A percentile compares a stretch with the other conserved stretches of the same genome.
Evolutionary conservation across 257 asterid genomes (phyloP).

Genomic region (Lycium barbarum): DNA sequence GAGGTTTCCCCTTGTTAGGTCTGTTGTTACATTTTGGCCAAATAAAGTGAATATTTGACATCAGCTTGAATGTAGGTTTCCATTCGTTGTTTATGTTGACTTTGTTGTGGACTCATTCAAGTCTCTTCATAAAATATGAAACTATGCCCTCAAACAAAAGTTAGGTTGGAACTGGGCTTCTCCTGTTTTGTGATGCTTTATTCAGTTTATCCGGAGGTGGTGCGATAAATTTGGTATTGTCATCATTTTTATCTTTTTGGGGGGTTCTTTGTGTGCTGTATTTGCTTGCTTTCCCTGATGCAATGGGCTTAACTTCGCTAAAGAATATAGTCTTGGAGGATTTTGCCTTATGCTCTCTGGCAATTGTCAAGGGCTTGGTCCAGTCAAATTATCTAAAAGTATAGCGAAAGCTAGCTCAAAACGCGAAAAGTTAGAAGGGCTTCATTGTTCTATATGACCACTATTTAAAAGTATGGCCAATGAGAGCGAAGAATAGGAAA

Average conservation of each 20-base stretch:
- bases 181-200: slow-evolving; percentile 15
- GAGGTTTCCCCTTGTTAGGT: not conserved
- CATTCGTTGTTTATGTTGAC: not conserved
- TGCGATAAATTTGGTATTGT: not conserved
- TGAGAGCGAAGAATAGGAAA: not conserved
- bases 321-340: not conserved
- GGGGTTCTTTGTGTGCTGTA: not conserved
- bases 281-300: not conserved
- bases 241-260: not conserved
- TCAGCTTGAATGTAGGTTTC: slow-evolving; percentile 27
- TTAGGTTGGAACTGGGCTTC: not conserved
- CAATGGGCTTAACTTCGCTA: not conserved
- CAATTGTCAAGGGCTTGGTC: not conserved
- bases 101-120: not conserved
- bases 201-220: not conserved
- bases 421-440: not conserved
- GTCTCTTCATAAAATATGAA: not conserved
- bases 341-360: not conserved
- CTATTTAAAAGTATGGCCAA: not conserved
- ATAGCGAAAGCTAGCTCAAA: not conserved
- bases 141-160: not conserved
- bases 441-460: not conserved
- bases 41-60: not conserved
- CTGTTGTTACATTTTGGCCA: not conserved
- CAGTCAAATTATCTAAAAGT: not conserved